phyloP scores from a whole-genome alignment of 768 basidiomycete genomes.

The Lactifluus echinatus region DNA sequence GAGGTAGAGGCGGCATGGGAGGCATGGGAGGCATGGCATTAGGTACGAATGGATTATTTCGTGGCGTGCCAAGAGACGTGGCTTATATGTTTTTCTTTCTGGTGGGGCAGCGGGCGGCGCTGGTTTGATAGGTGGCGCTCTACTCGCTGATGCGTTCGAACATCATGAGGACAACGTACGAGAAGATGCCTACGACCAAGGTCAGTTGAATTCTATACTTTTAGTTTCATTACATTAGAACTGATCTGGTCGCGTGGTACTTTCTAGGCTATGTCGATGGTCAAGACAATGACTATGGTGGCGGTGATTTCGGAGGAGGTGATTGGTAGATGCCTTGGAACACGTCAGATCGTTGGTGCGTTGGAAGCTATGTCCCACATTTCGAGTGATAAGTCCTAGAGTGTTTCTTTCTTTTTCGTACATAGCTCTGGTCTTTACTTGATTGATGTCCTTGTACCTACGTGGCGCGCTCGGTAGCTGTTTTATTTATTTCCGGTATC shows the following conservation, averaged over 20 bases:
- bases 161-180: slow-evolving; percentile 33
- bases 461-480: not conserved
- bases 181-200: slow-evolving; percentile 30
- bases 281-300: slow-evolving; percentile 5
- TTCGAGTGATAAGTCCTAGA: slow-evolving; percentile 3
- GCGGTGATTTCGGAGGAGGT: slow-evolving; percentile 11
- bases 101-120: slow-evolving; percentile 40
- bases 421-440: not conserved
- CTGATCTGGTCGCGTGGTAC: not conserved
- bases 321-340: slow-evolving; percentile 21
- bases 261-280: slow-evolving; percentile 28
- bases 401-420: not conserved
- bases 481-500: slow-evolving; percentile 2
- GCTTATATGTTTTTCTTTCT: not conserved
- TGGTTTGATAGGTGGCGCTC: slow-evolving; percentile 55
- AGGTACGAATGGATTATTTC: slow-evolving; percentile 4
- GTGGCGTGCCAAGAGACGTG: not conserved
- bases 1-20: not conserved
- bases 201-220: slow-evolving; percentile 21
- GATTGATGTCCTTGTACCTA: not conserved
- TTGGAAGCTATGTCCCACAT: not conserved
- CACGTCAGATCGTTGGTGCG: not conserved
- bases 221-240: slow-evolving; percentile 7
- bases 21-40: slow-evolving; percentile 9
- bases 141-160: slow-evolving; percentile 46